Percentiles rank a stretch among this genome's conserved stretches.
phyloP scores from a whole-genome alignment of 345 rosid genomes.

The Tarenaya hassleriana region DNA sequence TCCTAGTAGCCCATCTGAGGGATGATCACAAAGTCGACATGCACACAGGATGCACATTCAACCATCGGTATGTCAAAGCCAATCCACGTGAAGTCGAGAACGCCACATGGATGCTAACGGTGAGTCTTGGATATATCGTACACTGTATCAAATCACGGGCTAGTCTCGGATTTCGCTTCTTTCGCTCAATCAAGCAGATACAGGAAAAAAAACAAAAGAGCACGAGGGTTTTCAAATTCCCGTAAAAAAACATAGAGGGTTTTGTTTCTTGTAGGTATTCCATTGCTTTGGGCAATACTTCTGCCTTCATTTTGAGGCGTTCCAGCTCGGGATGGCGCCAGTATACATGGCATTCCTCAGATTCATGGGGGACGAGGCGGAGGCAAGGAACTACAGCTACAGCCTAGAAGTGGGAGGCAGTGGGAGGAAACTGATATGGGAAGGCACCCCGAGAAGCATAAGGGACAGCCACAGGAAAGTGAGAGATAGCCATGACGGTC shows the following conservation, averaged over 20 bases:
- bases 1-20: slow-evolving; percentile 62
- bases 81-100: slow-evolving; percentile 82
- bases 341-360: slow-evolving; percentile 99
- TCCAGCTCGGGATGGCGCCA: slow-evolving; percentile 94
- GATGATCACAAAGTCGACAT: slow-evolving; percentile 84
- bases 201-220: neutral
- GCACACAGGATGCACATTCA: slow-evolving; percentile 71
- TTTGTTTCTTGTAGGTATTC: slow-evolving; percentile 48
- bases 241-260: neutral
- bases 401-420: slow-evolving; percentile 95
- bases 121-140: slow-evolving; percentile 21
- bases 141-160: neutral
- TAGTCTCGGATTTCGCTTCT: no score
- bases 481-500: slow-evolving; percentile 93
- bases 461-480: slow-evolving; percentile 91
- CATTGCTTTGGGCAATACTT: slow-evolving; percentile 96
- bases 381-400: slow-evolving; percentile 79
- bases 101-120: slow-evolving; percentile 70
- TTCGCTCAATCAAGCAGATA: no score
- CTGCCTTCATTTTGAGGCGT: slow-evolving; percentile 96
- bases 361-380: slow-evolving; percentile 92
- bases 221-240: slow-evolving; percentile 1
- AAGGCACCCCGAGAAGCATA: slow-evolving; percentile 88
- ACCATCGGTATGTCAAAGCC: slow-evolving; percentile 76
- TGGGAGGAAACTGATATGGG: slow-evolving; percentile 92